These are phyloP conservation scores for Borovskyia barvae DNA, from an alignment of 208 protist species.

Conservation along the genomic window DNA sequence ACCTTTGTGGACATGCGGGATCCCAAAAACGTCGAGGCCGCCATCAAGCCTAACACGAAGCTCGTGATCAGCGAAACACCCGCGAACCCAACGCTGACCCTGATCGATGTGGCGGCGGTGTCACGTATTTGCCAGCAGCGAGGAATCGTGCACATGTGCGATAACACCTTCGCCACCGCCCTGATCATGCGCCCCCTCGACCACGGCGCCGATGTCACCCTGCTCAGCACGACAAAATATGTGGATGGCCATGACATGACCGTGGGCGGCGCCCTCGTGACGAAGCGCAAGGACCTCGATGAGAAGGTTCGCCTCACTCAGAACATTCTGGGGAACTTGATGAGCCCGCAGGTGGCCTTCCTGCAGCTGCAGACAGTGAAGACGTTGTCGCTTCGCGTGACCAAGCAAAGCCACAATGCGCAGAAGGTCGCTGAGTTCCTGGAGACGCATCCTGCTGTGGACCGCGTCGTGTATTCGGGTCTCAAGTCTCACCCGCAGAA, in stretches of 20 bases:
- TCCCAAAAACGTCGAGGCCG: constrained; percentile 75
- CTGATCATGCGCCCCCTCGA: constrained; percentile 94
- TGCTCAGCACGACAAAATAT: constrained; percentile 97
- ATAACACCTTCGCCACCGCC: constrained; percentile 97
- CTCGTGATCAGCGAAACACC: constrained; percentile 96
- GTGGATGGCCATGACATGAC: constrained; percentile 96
- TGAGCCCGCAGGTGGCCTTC: constrained; percentile 93
- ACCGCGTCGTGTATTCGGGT: constrained; percentile 92
- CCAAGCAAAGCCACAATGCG: constrained; percentile 90
- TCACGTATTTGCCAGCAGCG: constrained; percentile 82
- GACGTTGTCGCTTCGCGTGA: constrained; percentile 94
- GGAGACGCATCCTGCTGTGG: constrained; percentile 74
- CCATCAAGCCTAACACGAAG: constrained; percentile 91
- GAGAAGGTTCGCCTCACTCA: constrained; percentile 90
- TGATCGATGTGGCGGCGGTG: constrained; percentile 90
- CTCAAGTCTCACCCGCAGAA: constrained; percentile 93
- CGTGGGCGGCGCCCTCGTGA: constrained; percentile 89
- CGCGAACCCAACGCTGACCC: constrained; percentile 94
- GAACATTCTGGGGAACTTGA: constrained; percentile 93
- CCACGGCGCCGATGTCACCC: constrained; percentile 95
- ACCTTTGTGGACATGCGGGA: constrained; percentile 93
- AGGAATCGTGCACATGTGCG: constrained; percentile 91
- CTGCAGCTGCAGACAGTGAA: constrained; percentile 95
- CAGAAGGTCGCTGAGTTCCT: constrained; percentile 90
- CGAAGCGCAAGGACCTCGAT: constrained; percentile 74